These are phyloP conservation scores for Pisolithus tinctorius DNA, from an alignment of 768 basidiomycete genomes.

Conservation along the genomic window DNA sequence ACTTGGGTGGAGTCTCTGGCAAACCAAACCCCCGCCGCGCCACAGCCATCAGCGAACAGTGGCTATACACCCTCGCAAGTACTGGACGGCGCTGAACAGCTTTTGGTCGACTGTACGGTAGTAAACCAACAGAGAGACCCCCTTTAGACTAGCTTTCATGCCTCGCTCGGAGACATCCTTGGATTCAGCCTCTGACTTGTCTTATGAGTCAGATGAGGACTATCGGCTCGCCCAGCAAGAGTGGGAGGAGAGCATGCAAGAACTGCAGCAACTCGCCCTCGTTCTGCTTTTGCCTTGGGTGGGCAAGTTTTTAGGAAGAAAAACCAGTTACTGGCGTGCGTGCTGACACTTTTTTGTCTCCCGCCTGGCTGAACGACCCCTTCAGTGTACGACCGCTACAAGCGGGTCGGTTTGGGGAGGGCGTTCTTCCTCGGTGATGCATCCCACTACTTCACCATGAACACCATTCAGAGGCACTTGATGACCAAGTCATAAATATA, in stretches of 20 bases:
- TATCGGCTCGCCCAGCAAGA: constrained; percentile 76
- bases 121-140: not conserved
- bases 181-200: constrained; percentile 43
- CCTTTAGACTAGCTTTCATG: constrained; percentile 35
- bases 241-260: constrained; percentile 87
- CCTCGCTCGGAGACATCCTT: constrained; percentile 55
- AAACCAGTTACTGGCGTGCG: constrained; percentile 83
- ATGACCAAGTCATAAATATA: constrained; percentile 21
- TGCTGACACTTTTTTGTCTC: constrained; percentile 10
- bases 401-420: constrained; percentile 54
- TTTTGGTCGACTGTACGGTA: not conserved
- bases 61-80: too few species aligned
- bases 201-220: constrained; percentile 62
- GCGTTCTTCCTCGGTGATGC: constrained; percentile 53
- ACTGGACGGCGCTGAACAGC: too few species aligned
- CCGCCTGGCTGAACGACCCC: constrained; percentile 7
- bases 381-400: constrained; percentile 66
- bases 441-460: constrained; percentile 15
- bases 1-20: not conserved
- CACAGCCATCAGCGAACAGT: not conserved
- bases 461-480: not conserved
- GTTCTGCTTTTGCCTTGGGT: constrained; percentile 79
- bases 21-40: not conserved
- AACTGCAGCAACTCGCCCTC: constrained; percentile 75
- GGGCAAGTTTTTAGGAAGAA: constrained; percentile 84